A percentile compares a stretch with the other conserved stretches of the same genome.
Conservation (phyloP, 1,284 basidiomycete genomes). For the Pascua sp. region DNA sequence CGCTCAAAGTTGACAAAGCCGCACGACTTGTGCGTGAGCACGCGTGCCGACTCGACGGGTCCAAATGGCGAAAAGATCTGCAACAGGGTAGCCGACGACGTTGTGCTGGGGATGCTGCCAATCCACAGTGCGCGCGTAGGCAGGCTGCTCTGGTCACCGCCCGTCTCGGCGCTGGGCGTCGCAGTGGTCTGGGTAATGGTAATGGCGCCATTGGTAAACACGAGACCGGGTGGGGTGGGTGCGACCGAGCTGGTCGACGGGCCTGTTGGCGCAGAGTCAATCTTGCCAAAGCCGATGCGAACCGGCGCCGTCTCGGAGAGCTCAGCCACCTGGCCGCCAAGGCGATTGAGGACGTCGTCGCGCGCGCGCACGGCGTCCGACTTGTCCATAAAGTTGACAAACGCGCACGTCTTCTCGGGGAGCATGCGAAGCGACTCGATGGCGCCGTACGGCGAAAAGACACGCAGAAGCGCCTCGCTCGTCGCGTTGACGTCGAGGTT, state of each 20-base stretch:
- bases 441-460: slow-evolving; percentile 92
- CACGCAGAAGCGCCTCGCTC: slow-evolving; percentile 87
- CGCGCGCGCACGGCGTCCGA: slow-evolving; percentile 91
- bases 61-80: slow-evolving; percentile 87
- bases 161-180: slow-evolving; percentile 16
- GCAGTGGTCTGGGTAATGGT: slow-evolving; percentile 27
- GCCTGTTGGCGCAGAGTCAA: slow-evolving; percentile 78
- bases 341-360: slow-evolving; percentile 90
- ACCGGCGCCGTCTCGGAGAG: slow-evolving; percentile 91
- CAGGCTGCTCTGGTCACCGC: slow-evolving; percentile 54
- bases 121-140: slow-evolving; percentile 94
- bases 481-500: slow-evolving; percentile 90
- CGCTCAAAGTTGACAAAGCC: slow-evolving; percentile 89
- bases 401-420: slow-evolving; percentile 98
- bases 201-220: slow-evolving; percentile 56
- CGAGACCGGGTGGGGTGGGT: slow-evolving; percentile 53
- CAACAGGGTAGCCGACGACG: slow-evolving; percentile 85
- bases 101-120: slow-evolving; percentile 87
- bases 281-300: slow-evolving; percentile 95
- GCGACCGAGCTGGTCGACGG: slow-evolving; percentile 67
- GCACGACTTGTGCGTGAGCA: slow-evolving; percentile 78
- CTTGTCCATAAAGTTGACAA: slow-evolving; percentile 96
- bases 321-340: slow-evolving; percentile 82
- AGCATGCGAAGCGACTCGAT: slow-evolving; percentile 91
- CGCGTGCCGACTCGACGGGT: slow-evolving; percentile 91